Evolutionary conservation across 2,329 filamentous ascomycete genomes (phyloP).

Genomic region (Aspergillus sp.): DNA sequence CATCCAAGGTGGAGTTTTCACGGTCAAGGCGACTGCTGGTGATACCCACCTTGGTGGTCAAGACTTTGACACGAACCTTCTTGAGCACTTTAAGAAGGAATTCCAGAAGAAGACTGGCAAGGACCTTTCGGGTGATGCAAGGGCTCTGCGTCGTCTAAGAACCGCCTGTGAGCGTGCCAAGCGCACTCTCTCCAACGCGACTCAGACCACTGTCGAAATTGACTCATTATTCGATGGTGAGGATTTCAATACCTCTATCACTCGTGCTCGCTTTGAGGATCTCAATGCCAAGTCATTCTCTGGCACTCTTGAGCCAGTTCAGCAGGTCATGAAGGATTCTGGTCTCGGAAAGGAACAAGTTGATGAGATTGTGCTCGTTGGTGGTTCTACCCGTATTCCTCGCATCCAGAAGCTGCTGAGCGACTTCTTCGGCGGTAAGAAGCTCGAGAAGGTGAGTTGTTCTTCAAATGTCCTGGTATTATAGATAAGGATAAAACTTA

Average conservation of each 20-base stretch:
- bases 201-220: conserved; percentile 97
- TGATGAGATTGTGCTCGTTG: conserved; percentile 98
- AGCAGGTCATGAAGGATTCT: conserved; percentile 95
- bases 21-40: conserved; percentile 96
- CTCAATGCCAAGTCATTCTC: conserved; percentile 94
- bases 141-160: conserved; percentile 91
- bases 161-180: conserved; percentile 99
- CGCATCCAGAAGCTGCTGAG: conserved; percentile 98
- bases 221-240: conserved; percentile 98
- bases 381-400: conserved; percentile 98
- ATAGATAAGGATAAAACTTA: neutral
- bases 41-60: conserved; percentile 95
- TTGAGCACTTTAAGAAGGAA: conserved; percentile 96
- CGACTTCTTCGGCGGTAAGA: conserved; percentile 99
- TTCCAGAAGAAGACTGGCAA: conserved; percentile 81
- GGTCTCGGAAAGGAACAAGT: conserved; percentile 83
- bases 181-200: conserved; percentile 95
- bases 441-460: conserved; percentile 78
- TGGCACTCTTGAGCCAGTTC: conserved; percentile 91
- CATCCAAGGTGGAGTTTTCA: conserved; percentile 99
- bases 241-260: conserved; percentile 96
- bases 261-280: conserved; percentile 98
- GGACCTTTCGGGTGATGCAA: conserved; percentile 77
- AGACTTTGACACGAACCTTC: conserved; percentile 93
- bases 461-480: neutral